Percentiles rank a stretch among this genome's conserved stretches.
phyloP scores from a whole-genome alignment of 1,284 basidiomycete genomes.

The Ustanciosporium gigantosporum region DNA sequence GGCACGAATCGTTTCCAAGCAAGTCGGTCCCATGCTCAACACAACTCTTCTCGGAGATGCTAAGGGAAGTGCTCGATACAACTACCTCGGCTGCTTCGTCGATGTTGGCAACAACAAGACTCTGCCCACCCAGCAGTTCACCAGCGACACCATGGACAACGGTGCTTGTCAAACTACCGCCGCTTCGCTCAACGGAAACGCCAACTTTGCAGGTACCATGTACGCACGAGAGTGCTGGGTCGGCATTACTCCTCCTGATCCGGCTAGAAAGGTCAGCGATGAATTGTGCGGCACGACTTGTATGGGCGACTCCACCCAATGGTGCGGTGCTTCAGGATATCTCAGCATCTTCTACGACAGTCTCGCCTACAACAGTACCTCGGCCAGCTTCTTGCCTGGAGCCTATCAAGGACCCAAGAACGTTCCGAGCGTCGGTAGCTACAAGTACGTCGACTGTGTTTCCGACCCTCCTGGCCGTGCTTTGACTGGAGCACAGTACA shows the following conservation, averaged over 20 bases:
- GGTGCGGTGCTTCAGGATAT: conserved; percentile 58
- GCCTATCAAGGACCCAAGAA: conserved; percentile 2
- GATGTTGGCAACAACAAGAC: neutral
- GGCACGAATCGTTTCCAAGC: conserved; percentile 5
- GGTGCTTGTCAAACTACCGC: conserved; percentile 2
- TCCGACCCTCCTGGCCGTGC: neutral
- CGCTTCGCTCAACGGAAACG: neutral
- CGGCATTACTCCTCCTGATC: conserved; percentile 14
- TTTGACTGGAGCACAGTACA: neutral
- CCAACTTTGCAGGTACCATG: conserved; percentile 10
- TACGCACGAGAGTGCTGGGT: conserved; percentile 58
- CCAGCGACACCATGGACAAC: conserved; percentile 1
- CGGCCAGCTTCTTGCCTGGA: neutral
- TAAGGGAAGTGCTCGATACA: conserved; percentile 6
- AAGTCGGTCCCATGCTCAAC: conserved; percentile 4
- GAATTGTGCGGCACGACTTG: conserved; percentile 55
- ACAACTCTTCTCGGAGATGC: conserved; percentile 1
- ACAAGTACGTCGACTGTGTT: conserved; percentile 9
- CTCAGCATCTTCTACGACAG: conserved; percentile 51
- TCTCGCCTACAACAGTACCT: conserved; percentile 3
- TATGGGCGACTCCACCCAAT: conserved; percentile 54
- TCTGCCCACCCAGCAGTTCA: neutral
- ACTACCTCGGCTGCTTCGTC: conserved; percentile 11
- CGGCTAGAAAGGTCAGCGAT: conserved; percentile 1
- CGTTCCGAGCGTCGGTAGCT: conserved; percentile 1